Conservation (phyloP, 306 rosid genomes). For the Vigna radiata region DNA sequence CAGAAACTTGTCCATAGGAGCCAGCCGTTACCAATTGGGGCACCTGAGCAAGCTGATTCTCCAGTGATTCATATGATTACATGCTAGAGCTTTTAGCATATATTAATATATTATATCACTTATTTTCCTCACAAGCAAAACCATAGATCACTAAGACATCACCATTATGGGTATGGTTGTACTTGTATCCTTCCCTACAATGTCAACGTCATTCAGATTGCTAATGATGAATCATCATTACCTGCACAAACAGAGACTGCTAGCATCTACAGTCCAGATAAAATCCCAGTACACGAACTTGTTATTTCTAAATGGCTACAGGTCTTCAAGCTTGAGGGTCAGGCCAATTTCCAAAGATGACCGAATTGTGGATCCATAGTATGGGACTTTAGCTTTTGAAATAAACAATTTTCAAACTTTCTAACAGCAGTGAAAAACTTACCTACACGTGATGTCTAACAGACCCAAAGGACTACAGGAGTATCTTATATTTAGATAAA, state of each 20-base stretch:
- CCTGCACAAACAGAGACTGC: constrained; percentile 11
- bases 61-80: neutral
- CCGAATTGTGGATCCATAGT: neutral
- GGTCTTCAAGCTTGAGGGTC: neutral
- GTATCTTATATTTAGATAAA: neutral
- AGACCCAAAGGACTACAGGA: constrained; percentile 4
- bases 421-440: neutral
- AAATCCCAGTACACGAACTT: constrained; percentile 18
- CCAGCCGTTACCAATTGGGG: too few species aligned
- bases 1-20: neutral
- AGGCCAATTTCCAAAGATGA: constrained; percentile 10
- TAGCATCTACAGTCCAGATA: constrained; percentile 11
- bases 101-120: neutral
- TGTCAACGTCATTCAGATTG: constrained; percentile 14
- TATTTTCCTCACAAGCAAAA: neutral
- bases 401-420: neutral
- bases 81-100: neutral
- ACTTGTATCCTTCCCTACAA: neutral
- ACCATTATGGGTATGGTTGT: constrained; percentile 16
- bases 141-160: neutral
- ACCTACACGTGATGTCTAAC: neutral
- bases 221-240: neutral
- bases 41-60: constrained; percentile 3
- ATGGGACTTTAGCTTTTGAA: neutral
- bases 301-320: constrained; percentile 32